Evolutionary conservation across 1,284 basidiomycete genomes (phyloP), one percentile per base, ranked within the genome.

Genomic region (Crucibulum cyathiforme): DNA sequence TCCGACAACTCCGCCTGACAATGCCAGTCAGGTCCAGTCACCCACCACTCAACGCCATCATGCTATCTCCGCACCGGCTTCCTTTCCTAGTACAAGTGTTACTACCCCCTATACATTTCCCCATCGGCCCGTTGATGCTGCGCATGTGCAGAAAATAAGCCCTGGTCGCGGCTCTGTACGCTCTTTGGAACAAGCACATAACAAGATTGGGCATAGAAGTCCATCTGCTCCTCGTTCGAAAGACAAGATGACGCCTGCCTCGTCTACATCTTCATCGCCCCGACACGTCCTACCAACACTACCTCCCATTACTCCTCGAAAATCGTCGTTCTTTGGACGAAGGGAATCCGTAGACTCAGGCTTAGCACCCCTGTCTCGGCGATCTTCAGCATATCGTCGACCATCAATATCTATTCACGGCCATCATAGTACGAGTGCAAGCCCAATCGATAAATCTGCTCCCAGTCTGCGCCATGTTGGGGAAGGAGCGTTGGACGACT

Each of bases 401-500:
- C 71, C 77, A 13, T 78, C 78, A 1, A 58, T 74, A 7, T 74
- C 75, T 63, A 56, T 58, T 56, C 31, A 34, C 1, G 31, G n/a
- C 15, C 46, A 49, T n/a, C 67, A 77, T 37, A 80, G 74, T 57
- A 59, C 74, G 8, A 24, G 24, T 24, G 24, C 24, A 24, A 83
- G 80, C 63, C 77, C 79, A 15, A 80, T 72, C 57, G 75, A 78
- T 45, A 67, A 68, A 58, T 63, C 63, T 49, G 62, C 57, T 2
- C 58, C 67, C 17, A 86, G 80, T 58, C 72, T 85, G 37, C 77
- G 84, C 2, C 85, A 91, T 64, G 84, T 90, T 2, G 92, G 91
- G 10, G 91, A 92, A 67, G 90, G 92, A 24, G 89, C 89, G 2
- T 74, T 93, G 9, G 88, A 90, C 62, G 90, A 92, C 67, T 92